Conservation (phyloP, 2,329 filamentous ascomycete species). For the Epichloe typhina region DNA sequence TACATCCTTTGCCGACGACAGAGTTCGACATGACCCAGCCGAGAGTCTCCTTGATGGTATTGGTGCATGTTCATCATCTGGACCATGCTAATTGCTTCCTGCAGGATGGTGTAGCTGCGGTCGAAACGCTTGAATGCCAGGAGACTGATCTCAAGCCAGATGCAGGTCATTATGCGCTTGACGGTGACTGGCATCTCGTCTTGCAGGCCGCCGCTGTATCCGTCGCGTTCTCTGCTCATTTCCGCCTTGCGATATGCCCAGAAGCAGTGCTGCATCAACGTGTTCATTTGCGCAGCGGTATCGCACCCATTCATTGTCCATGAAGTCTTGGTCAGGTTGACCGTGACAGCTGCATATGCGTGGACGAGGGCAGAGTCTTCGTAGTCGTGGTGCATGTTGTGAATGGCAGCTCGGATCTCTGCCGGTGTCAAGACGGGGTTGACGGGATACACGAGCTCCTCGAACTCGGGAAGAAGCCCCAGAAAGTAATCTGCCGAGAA, state of each 20-base stretch:
- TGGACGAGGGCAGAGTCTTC: slow-evolving; percentile 24
- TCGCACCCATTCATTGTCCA: slow-evolving; percentile 16
- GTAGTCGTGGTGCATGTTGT: slow-evolving; percentile 18
- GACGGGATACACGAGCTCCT: slow-evolving; percentile 23
- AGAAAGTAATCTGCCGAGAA: slow-evolving; percentile 21
- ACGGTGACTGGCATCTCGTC: slow-evolving; percentile 26
- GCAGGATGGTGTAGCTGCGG: slow-evolving; percentile 33
- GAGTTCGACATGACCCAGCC: slow-evolving; percentile 8
- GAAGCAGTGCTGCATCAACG: slow-evolving; percentile 12
- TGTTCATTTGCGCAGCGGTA: slow-evolving; percentile 17
- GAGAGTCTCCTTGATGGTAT: slow-evolving; percentile 17
- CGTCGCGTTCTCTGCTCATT: slow-evolving; percentile 18
- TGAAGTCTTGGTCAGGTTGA: slow-evolving; percentile 21
- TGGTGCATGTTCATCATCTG: slow-evolving; percentile 30
- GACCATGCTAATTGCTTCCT: slow-evolving; percentile 32
- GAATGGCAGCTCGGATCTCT: slow-evolving; percentile 19
- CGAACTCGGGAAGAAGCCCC: slow-evolving; percentile 19
- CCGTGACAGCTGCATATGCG: slow-evolving; percentile 22
- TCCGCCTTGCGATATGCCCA: slow-evolving; percentile 14
- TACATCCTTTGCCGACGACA: slow-evolving; percentile 12
- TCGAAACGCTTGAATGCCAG: slow-evolving; percentile 34
- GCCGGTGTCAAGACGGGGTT: slow-evolving; percentile 21
- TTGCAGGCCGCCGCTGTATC: slow-evolving; percentile 16
- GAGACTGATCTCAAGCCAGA: slow-evolving; percentile 38
- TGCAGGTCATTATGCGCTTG: slow-evolving; percentile 32